Conservation (phyloP, 768 basidiomycete genomes). For the Tricholoma bakamatsutake region DNA sequence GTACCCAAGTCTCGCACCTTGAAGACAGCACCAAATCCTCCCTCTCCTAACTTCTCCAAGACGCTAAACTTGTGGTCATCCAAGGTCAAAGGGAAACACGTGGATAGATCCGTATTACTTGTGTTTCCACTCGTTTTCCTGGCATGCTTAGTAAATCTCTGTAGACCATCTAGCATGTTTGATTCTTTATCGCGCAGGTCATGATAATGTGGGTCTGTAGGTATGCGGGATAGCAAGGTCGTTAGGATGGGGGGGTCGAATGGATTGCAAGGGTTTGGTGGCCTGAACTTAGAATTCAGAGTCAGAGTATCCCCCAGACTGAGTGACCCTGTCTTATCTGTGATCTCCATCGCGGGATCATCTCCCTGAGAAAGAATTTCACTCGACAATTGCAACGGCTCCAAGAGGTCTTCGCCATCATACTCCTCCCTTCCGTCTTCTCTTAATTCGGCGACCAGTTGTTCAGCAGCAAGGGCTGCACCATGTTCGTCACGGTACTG, state of each 20-base stretch:
- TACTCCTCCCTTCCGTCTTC: constrained; percentile 26
- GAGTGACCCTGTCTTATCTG: constrained; percentile 58
- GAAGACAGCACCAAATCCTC: constrained; percentile 96
- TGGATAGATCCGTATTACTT: constrained; percentile 27
- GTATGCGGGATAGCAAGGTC: constrained; percentile 57
- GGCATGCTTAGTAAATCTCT: constrained; percentile 59
- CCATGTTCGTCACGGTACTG: constrained; percentile 35
- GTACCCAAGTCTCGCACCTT: constrained; percentile 58
- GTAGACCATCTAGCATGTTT: constrained; percentile 58
- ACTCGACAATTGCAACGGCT: constrained; percentile 24
- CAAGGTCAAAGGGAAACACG: constrained; percentile 52
- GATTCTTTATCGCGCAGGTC: constrained; percentile 52
- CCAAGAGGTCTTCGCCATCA: constrained; percentile 23
- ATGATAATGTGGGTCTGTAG: constrained; percentile 53
- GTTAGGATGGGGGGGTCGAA: constrained; percentile 63
- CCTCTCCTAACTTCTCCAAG: constrained; percentile 89
- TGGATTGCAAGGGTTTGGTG: constrained; percentile 87
- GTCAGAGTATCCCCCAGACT: constrained; percentile 62
- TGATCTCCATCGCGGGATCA: constrained; percentile 21
- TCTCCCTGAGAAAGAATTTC: constrained; percentile 18
- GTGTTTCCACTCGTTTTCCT: constrained; percentile 37
- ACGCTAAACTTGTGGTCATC: constrained; percentile 63
- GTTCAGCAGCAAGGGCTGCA: constrained; percentile 48
- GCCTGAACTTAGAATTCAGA: constrained; percentile 57
- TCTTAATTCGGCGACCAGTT: constrained; percentile 44